A percentile compares a stretch with the other conserved stretches of the same genome.
These are phyloP conservation scores for Aspergillus indologenus DNA, from an alignment of 495 filamentous ascomycete genomes.

Conservation along the genomic window DNA sequence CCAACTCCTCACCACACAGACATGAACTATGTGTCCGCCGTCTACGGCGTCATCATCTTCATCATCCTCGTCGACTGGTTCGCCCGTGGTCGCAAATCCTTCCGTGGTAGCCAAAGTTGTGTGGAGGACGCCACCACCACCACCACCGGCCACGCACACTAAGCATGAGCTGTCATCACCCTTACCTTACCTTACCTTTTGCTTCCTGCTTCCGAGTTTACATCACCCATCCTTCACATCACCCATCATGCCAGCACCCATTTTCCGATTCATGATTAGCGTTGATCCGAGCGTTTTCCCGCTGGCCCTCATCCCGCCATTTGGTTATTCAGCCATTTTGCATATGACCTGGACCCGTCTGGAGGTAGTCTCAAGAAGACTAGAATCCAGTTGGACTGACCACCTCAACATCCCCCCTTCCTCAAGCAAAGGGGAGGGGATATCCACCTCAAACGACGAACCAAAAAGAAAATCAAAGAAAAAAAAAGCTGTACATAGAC, in stretches of 20 bases:
- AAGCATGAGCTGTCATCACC: too few relatives aligned
- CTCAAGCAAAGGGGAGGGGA: too few relatives aligned
- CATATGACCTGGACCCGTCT: too few relatives aligned
- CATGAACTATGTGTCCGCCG: constrained; percentile 58
- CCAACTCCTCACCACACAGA: constrained; percentile 27
- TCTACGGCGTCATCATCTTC: constrained; percentile 46
- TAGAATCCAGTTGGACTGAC: too few relatives aligned
- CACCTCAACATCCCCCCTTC: too few relatives aligned
- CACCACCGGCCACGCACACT: neutral
- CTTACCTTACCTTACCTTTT: too few relatives aligned
- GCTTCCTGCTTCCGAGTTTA: too few relatives aligned
- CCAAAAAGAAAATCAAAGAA: neutral
- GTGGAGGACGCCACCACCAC: constrained; percentile 16
- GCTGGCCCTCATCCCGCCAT: neutral
- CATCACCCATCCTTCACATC: too few relatives aligned
- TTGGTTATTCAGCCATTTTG: neutral
- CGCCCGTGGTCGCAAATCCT: constrained; percentile 38
- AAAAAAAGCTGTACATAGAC: constrained; percentile 5
- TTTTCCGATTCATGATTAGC: neutral
- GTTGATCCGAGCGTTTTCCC: neutral
- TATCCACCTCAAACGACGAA: neutral
- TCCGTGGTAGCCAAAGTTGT: constrained; percentile 27
- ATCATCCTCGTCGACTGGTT: constrained; percentile 48
- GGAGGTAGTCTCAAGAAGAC: neutral
- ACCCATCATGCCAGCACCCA: neutral